Percentiles rank a stretch among this genome's conserved stretches.
Evolutionary conservation across 2,329 filamentous ascomycete species (phyloP).

Genomic region (Tolypocladium ophioglossoides): DNA sequence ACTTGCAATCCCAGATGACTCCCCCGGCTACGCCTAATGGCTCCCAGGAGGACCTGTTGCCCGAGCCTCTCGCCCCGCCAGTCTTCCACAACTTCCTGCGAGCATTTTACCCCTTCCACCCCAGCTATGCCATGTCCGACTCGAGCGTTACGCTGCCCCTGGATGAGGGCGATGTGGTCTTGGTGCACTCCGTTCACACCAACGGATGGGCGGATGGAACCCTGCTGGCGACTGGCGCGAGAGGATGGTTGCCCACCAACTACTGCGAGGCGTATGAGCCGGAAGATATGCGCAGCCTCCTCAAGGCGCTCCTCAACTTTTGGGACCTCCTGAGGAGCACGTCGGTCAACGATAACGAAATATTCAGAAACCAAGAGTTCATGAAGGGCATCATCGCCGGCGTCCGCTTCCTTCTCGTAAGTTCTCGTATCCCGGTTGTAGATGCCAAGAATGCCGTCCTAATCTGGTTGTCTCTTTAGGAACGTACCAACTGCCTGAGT

Average conservation of each 20-base stretch:
- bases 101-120: conserved; percentile 87
- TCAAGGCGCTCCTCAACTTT: conserved; percentile 80
- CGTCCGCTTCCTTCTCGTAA: conserved; percentile 77
- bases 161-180: conserved; percentile 80
- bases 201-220: conserved; percentile 99
- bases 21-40: conserved; percentile 66
- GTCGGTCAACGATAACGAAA: conserved; percentile 61
- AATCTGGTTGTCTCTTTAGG: conserved; percentile 36
- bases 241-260: conserved; percentile 95
- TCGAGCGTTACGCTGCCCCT: conserved; percentile 82
- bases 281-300: conserved; percentile 69
- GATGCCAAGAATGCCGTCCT: neutral
- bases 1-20: conserved; percentile 55
- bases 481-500: conserved; percentile 79
- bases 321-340: conserved; percentile 83
- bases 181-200: conserved; percentile 93
- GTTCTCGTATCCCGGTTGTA: conserved; percentile 21
- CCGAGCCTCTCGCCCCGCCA: conserved; percentile 38
- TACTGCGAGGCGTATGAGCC: conserved; percentile 96
- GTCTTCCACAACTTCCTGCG: conserved; percentile 91
- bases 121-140: conserved; percentile 64
- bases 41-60: conserved; percentile 47
- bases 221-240: conserved; percentile 69
- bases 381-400: conserved; percentile 91
- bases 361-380: conserved; percentile 86